phyloP scores from a whole-genome alignment of 768 basidiomycete species.

The Mycena haematopus region DNA sequence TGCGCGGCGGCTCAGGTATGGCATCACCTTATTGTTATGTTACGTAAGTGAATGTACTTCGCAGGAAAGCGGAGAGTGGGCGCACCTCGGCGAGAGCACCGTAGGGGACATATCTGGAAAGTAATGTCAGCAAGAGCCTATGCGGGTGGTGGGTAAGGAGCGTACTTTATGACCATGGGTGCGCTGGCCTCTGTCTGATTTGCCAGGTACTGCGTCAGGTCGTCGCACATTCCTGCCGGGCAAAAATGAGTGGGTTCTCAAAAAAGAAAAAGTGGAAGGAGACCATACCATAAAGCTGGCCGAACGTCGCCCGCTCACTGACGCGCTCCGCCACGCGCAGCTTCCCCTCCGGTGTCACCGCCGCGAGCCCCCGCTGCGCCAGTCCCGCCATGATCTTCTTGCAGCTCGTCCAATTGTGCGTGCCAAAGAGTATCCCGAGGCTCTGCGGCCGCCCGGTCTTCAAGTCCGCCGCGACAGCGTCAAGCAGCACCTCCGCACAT shows the following conservation, averaged over 20 bases:
- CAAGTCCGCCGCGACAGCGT: constrained; percentile 60
- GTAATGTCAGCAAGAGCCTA: not conserved
- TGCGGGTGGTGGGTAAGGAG: not conserved
- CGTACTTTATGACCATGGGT: constrained; percentile 83
- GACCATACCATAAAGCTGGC: constrained; percentile 80
- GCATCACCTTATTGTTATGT: constrained; percentile 68
- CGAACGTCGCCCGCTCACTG: constrained; percentile 72
- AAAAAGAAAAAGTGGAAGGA: not conserved
- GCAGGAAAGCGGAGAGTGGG: not conserved
- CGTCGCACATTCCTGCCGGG: constrained; percentile 80
- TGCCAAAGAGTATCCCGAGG: constrained; percentile 82
- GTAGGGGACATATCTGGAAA: constrained; percentile 70
- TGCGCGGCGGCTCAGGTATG: constrained; percentile 86
- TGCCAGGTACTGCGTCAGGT: constrained; percentile 75
- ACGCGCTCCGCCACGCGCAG: constrained; percentile 57
- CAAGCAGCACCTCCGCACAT: constrained; percentile 63
- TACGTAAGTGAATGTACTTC: not conserved
- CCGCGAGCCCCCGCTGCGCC: constrained; percentile 60
- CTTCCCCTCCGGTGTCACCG: constrained; percentile 36
- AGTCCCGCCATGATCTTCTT: constrained; percentile 67
- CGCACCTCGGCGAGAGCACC: constrained; percentile 70
- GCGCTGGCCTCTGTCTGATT: constrained; percentile 52
- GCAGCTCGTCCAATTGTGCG: constrained; percentile 82
- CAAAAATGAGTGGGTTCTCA: not conserved
- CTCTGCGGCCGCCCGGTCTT: constrained; percentile 31